Conservation (phyloP, 306 rosid genomes). For the Cyamopsis tetragonoloba region DNA sequence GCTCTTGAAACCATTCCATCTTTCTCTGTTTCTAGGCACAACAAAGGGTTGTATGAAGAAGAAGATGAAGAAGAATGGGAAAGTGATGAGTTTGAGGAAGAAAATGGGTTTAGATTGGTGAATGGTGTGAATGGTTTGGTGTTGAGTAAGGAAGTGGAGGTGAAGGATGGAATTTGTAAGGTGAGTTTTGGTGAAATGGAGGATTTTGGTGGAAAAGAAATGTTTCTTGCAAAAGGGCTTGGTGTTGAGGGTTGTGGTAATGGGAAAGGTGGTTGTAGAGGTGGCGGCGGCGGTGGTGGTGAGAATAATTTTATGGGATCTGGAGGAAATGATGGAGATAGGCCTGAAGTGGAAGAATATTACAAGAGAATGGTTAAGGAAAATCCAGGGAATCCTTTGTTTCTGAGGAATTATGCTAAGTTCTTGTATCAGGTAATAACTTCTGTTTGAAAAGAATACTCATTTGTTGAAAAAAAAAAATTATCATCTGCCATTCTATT, state of each 20-base stretch:
- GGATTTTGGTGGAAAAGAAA: constrained; percentile 33
- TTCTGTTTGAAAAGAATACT: not conserved
- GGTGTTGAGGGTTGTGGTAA: constrained; percentile 43
- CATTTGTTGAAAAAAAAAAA: no score
- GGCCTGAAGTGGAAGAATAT: constrained; percentile 51
- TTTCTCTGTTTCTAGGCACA: constrained; percentile 21
- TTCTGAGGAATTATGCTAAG: constrained; percentile 79
- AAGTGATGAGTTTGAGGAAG: constrained; percentile 40
- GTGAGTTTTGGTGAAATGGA: constrained; percentile 28
- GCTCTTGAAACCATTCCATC: constrained; percentile 63
- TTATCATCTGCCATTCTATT: no score
- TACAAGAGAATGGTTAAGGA: constrained; percentile 67
- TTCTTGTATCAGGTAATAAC: constrained; percentile 57
- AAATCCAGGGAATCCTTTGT: constrained; percentile 77
- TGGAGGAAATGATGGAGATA: constrained; percentile 55
- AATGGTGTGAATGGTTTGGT: constrained; percentile 18
- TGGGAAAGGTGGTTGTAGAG: constrained; percentile 39
- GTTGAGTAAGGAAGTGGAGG: constrained; percentile 31
- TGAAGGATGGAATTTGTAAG: constrained; percentile 34
- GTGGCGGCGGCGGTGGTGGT: constrained; percentile 33
- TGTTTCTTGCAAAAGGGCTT: constrained; percentile 54
- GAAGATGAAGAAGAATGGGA: constrained; percentile 56
- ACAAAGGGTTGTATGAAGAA: constrained; percentile 28
- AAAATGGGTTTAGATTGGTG: constrained; percentile 6
- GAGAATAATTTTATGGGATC: constrained; percentile 33